Evolutionary conservation across 768 basidiomycete genomes (phyloP).

Genomic region (Suillus clintonianus): DNA sequence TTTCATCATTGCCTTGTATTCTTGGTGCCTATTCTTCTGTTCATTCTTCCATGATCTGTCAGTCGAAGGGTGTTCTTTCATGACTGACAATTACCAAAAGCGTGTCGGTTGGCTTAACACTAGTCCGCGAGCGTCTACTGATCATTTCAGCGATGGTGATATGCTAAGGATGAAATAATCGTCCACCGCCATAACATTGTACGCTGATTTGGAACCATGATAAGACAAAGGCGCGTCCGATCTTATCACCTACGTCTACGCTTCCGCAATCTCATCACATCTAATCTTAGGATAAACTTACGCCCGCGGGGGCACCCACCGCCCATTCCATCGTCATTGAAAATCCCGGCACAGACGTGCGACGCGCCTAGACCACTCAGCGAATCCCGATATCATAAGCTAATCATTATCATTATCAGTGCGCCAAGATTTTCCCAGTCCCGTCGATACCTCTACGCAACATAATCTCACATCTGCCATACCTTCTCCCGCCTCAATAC

Average conservation of each 20-base stretch:
- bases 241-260: background rate
- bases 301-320: background rate
- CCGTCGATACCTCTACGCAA: background rate
- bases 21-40: background rate
- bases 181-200: background rate
- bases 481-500: background rate
- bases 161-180: background rate
- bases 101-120: background rate
- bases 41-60: background rate
- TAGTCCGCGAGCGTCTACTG: constrained; percentile 2
- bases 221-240: background rate
- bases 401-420: no score
- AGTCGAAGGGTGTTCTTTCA: background rate
- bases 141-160: background rate
- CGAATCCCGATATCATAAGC: background rate
- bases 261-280: background rate
- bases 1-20: background rate
- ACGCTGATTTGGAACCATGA: background rate
- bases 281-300: background rate
- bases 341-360: background rate
- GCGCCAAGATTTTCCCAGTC: background rate
- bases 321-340: background rate
- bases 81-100: background rate
- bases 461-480: background rate
- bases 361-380: background rate